Percentiles rank a stretch among this genome's conserved stretches.
These are phyloP conservation scores for Suillus placidus DNA, from an alignment of 768 basidiomycete genomes.

Conservation along the genomic window DNA sequence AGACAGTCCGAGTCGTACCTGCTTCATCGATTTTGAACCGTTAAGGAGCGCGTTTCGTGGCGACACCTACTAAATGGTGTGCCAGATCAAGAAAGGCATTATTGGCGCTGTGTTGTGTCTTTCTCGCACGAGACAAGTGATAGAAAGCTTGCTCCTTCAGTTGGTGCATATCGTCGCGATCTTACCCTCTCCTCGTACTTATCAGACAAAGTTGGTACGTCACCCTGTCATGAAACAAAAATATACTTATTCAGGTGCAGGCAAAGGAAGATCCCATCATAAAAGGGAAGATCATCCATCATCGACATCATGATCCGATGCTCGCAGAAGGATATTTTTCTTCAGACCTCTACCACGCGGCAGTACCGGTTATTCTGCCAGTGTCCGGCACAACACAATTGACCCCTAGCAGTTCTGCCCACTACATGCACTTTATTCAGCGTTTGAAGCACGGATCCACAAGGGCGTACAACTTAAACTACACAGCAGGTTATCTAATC, in stretches of 20 bases:
- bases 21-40: neutral
- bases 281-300: neutral
- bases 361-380: neutral
- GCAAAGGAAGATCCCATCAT: neutral
- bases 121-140: neutral
- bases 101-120: neutral
- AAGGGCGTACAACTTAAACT: neutral
- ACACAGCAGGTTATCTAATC: neutral
- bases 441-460: neutral
- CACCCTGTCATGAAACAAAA: neutral
- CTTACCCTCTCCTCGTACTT: neutral
- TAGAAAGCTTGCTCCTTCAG: neutral
- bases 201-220: neutral
- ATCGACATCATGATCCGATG: neutral
- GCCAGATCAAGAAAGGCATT: neutral
- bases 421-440: neutral
- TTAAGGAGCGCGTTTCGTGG: neutral
- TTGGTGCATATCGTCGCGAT: neutral
- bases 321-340: neutral
- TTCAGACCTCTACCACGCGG: neutral
- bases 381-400: neutral
- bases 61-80: neutral
- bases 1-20: neutral
- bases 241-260: too few species aligned
- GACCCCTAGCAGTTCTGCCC: neutral